Percentiles rank a stretch among this genome's conserved stretches.
phyloP scores from a whole-genome alignment of 208 protist species.

The Histomonas meleagridis region DNA sequence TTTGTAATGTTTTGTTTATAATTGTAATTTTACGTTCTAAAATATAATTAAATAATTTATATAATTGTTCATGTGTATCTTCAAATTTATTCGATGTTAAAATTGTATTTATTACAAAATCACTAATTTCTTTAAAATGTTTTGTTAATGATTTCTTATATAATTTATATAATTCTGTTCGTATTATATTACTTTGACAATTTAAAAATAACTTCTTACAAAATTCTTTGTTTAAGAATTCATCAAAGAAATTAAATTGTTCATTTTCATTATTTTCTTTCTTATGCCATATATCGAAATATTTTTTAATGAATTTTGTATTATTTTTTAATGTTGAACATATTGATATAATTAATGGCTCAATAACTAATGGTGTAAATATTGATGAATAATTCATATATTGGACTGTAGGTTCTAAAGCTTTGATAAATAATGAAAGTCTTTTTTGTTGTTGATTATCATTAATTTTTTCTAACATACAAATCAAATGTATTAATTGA shows the following conservation, averaged over 20 bases:
- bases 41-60: background rate
- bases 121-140: background rate
- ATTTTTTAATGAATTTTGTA: background rate
- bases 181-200: too few relatives aligned
- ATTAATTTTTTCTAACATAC: background rate
- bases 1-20: background rate
- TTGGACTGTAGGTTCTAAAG: background rate
- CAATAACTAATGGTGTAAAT: background rate
- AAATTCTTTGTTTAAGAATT: background rate
- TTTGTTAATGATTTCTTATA: too few relatives aligned
- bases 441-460: background rate
- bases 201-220: background rate
- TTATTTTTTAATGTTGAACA: background rate
- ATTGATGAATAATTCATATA: background rate
- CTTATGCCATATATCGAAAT: background rate
- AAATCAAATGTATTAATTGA: background rate
- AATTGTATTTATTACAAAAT: background rate
- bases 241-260: background rate
- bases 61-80: background rate
- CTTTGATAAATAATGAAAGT: background rate
- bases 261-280: background rate
- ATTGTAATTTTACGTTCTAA: background rate
- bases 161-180: too few relatives aligned
- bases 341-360: background rate
- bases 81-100: background rate